Conservation (phyloP, 148 eudicot species). For the Vaccinium myrtillus region DNA sequence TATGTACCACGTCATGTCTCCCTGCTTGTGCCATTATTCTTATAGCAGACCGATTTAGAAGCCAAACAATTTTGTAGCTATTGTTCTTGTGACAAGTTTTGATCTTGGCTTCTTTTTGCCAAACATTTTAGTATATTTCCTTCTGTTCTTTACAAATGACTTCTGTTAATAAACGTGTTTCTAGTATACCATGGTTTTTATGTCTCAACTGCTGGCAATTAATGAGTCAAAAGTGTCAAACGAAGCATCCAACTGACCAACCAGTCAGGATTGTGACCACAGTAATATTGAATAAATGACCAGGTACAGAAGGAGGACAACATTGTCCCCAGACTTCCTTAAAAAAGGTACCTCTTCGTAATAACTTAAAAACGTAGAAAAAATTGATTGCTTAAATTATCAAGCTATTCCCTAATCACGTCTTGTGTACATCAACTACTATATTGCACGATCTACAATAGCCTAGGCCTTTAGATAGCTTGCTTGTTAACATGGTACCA, state of each 20-base stretch:
- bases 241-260: neutral
- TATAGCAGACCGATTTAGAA: neutral
- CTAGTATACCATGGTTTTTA: neutral
- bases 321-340: conserved; percentile 9
- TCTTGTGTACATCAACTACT: neutral
- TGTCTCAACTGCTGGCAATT: neutral
- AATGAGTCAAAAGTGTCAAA: neutral
- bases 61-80: neutral
- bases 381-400: neutral
- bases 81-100: neutral
- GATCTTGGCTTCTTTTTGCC: neutral
- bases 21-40: neutral
- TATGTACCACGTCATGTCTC: neutral
- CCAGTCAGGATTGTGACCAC: neutral
- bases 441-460: neutral
- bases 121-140: neutral
- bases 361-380: neutral
- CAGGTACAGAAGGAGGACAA: neutral
- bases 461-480: neutral
- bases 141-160: neutral
- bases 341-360: neutral
- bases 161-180: neutral
- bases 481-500: neutral
- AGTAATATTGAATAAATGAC: neutral
- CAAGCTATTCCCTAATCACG: neutral